phyloP scores from a whole-genome alignment of 257 asterid genomes.

The Nicotiana tomentosiformis region DNA sequence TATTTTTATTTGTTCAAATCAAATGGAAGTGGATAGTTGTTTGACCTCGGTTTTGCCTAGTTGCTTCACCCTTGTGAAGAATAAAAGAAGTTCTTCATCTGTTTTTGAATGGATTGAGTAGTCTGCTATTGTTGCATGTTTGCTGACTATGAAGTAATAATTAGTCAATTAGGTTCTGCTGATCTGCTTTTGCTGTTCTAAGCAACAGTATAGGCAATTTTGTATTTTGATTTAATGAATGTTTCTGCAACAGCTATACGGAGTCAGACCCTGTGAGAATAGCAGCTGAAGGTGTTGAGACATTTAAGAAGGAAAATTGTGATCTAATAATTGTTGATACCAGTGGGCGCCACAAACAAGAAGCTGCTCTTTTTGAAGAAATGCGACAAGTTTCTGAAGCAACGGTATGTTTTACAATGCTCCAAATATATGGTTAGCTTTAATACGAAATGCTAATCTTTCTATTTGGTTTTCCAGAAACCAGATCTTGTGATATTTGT shows the following conservation, averaged over 20 bases:
- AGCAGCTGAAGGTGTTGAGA: slow-evolving; percentile 94
- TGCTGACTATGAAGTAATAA: not conserved
- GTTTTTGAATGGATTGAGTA: not conserved
- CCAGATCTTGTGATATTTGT: slow-evolving; percentile 97
- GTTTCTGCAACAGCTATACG: slow-evolving; percentile 63
- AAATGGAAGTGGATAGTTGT: not conserved
- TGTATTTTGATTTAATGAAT: slow-evolving; percentile 3
- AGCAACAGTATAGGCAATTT: not conserved
- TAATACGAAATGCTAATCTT: not conserved
- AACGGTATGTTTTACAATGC: slow-evolving; percentile 36
- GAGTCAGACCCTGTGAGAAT: slow-evolving; percentile 99
- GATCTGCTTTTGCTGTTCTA: not conserved
- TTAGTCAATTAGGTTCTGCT: not conserved
- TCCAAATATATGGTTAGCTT: not conserved
- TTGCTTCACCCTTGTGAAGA: not conserved
- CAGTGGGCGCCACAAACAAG: slow-evolving; percentile 99
- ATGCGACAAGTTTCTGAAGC: slow-evolving; percentile 99
- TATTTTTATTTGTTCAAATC: no score
- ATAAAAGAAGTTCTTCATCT: not conserved
- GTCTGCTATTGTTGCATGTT: not conserved
- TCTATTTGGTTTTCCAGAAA: slow-evolving; percentile 44
- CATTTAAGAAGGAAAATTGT: slow-evolving; percentile 79
- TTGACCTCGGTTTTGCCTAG: not conserved
- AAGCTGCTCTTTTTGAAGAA: slow-evolving; percentile 95
- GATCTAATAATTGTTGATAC: slow-evolving; percentile 95